These are phyloP conservation scores for Rhamnella rubrinervis DNA, from an alignment of 331 rosid genomes.

Conservation along the genomic window DNA sequence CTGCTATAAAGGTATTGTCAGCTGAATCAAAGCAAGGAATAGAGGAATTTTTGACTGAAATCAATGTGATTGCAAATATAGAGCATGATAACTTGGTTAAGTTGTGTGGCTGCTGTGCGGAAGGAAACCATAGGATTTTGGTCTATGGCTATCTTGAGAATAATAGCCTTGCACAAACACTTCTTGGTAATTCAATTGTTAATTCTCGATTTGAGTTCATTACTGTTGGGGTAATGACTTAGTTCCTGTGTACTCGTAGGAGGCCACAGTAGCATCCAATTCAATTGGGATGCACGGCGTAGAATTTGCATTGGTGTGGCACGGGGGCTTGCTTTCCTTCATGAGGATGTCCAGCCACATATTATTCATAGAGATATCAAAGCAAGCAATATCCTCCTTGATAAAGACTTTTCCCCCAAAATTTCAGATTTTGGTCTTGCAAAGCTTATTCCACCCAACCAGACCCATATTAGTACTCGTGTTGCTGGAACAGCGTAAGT, in stretches of 20 bases:
- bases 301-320: slow-evolving; percentile 79
- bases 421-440: slow-evolving; percentile 94
- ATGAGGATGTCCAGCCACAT: slow-evolving; percentile 64
- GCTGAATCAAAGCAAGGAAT: slow-evolving; percentile 68
- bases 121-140: slow-evolving; percentile 55
- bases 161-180: slow-evolving; percentile 77
- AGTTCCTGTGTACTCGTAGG: slow-evolving; percentile 32
- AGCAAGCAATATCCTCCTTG: slow-evolving; percentile 78
- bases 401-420: slow-evolving; percentile 54
- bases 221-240: slow-evolving; percentile 11
- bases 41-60: slow-evolving; percentile 74
- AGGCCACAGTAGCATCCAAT: slow-evolving; percentile 52
- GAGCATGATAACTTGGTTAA: slow-evolving; percentile 73
- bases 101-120: slow-evolving; percentile 73
- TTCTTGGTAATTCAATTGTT: slow-evolving; percentile 50
- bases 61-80: slow-evolving; percentile 56
- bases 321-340: slow-evolving; percentile 71
- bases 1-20: slow-evolving; percentile 72
- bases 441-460: slow-evolving; percentile 59
- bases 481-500: slow-evolving; percentile 91
- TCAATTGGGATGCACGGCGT: slow-evolving; percentile 51
- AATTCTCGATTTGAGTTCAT: slow-evolving; percentile 13
- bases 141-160: slow-evolving; percentile 78
- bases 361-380: slow-evolving; percentile 79
- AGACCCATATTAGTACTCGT: slow-evolving; percentile 76